These are phyloP conservation scores for Penicillium sp. DNA, from an alignment of 2,329 filamentous ascomycete genomes.

Conservation along the genomic window DNA sequence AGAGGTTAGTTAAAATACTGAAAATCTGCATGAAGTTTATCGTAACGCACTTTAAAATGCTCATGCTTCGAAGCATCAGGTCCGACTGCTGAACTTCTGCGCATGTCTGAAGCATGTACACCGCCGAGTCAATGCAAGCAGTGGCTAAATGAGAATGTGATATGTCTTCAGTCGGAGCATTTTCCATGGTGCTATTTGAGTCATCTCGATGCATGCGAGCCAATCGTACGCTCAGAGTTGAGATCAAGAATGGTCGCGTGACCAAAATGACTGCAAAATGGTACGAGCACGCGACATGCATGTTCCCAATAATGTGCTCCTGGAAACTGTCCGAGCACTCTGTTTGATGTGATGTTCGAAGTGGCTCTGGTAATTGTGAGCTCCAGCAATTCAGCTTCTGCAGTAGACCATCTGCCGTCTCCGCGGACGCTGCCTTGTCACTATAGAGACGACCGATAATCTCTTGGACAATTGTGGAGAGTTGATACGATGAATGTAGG, in stretches of 20 bases:
- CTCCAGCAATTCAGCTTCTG: constrained; percentile 45
- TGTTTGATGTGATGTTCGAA: constrained; percentile 19
- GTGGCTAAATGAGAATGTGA: constrained; percentile 41
- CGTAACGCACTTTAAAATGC: constrained; percentile 50
- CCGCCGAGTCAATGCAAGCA: constrained; percentile 52
- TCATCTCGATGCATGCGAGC: constrained; percentile 23
- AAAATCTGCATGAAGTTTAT: neutral
- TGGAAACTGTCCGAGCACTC: constrained; percentile 19
- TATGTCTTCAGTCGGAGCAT: constrained; percentile 23
- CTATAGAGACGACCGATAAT: constrained; percentile 43
- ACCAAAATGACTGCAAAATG: constrained; percentile 56
- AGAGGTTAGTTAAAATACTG: neutral
- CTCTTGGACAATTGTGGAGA: constrained; percentile 44
- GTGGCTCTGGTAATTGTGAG: constrained; percentile 38
- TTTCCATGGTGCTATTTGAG: constrained; percentile 12
- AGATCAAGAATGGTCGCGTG: constrained; percentile 52
- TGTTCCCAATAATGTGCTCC: constrained; percentile 44
- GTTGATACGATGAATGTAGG: constrained; percentile 40
- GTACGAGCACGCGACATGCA: constrained; percentile 54
- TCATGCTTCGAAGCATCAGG: constrained; percentile 51
- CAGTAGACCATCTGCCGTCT: constrained; percentile 39
- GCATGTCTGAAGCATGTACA: constrained; percentile 53
- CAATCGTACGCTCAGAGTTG: constrained; percentile 41
- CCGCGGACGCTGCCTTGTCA: constrained; percentile 30
- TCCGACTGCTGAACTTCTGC: constrained; percentile 44